Evolutionary conservation across 176 grass and related monocot species (phyloP).

Genomic region (Rhynchospora breviuscula): DNA sequence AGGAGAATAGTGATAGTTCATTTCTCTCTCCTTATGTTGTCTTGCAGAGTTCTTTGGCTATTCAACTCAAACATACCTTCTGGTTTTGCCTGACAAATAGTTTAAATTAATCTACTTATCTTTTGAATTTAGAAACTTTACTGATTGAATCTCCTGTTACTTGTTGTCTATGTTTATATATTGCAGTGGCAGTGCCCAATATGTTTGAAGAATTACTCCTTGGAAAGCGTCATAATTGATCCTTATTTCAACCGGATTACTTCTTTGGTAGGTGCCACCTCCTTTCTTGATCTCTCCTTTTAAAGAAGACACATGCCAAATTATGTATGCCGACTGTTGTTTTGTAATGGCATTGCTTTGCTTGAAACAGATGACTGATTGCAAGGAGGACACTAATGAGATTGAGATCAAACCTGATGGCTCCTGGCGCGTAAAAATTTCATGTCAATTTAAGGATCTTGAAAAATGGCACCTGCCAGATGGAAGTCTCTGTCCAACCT

Average conservation of each 20-base stretch:
- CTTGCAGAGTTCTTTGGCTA: not conserved
- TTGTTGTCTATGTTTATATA: slow-evolving; percentile 8
- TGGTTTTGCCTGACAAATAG: not conserved
- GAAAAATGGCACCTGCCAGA: slow-evolving; percentile 81
- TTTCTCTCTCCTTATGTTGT: not conserved
- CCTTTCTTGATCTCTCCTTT: not conserved
- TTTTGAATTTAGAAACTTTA: slow-evolving; percentile 9
- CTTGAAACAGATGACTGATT: slow-evolving; percentile 55
- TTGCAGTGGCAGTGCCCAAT: slow-evolving; percentile 96
- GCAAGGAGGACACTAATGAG: slow-evolving; percentile 57
- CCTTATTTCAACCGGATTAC: slow-evolving; percentile 93
- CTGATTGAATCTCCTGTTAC: not conserved
- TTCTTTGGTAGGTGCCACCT: slow-evolving; percentile 55
- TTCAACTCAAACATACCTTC: not conserved
- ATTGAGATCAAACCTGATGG: slow-evolving; percentile 83
- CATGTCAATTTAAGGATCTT: slow-evolving; percentile 46
- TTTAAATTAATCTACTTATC: slow-evolving; percentile 5
- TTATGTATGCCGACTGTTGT: slow-evolving; percentile 4
- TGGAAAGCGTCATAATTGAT: slow-evolving; percentile 79
- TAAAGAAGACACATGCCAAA: not conserved
- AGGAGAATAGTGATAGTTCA: too few species aligned
- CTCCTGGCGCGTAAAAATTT: slow-evolving; percentile 71
- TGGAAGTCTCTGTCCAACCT: slow-evolving; percentile 48
- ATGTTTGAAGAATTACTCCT: slow-evolving; percentile 81
- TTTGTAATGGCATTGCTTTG: slow-evolving; percentile 32